Evolutionary conservation across 805 yeast species (phyloP).

Genomic region (Starmerella etchellsii): DNA sequence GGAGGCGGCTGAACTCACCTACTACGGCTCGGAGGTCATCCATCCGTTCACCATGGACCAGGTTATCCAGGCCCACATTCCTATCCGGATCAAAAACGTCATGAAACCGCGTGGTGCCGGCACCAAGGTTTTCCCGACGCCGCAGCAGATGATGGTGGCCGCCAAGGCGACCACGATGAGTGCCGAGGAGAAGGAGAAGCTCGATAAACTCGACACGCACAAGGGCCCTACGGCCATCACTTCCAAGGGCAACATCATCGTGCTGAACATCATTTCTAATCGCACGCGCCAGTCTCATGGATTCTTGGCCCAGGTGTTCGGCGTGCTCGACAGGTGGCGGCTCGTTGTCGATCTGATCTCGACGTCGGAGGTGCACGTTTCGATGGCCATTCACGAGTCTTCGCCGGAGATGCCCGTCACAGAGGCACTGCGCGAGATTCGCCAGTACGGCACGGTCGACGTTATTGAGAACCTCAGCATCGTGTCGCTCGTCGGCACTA

Average conservation of each 20-base stretch:
- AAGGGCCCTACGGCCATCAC: conserved; percentile 81
- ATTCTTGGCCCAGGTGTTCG: conserved; percentile 79
- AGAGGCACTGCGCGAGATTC: conserved; percentile 64
- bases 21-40: conserved; percentile 94
- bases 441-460: conserved; percentile 76
- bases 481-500: conserved; percentile 88
- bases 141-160: neutral
- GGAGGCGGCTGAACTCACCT: conserved; percentile 96
- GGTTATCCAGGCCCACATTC: conserved; percentile 89
- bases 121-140: conserved; percentile 84
- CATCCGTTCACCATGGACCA: conserved; percentile 99
- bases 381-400: conserved; percentile 81
- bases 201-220: conserved; percentile 1
- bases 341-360: conserved; percentile 91
- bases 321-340: conserved; percentile 68
- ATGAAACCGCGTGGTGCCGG: conserved; percentile 89
- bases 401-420: conserved; percentile 50
- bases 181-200: conserved; percentile 33
- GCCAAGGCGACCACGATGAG: neutral
- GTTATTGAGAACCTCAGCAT: conserved; percentile 79
- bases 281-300: conserved; percentile 89
- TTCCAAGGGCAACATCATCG: conserved; percentile 83
- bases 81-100: conserved; percentile 92
- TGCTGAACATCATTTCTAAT: conserved; percentile 85
- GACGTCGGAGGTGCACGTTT: conserved; percentile 94